Evolutionary conservation across 176 grass and related monocot species (phyloP).

Genomic region (Avena insularis): DNA sequence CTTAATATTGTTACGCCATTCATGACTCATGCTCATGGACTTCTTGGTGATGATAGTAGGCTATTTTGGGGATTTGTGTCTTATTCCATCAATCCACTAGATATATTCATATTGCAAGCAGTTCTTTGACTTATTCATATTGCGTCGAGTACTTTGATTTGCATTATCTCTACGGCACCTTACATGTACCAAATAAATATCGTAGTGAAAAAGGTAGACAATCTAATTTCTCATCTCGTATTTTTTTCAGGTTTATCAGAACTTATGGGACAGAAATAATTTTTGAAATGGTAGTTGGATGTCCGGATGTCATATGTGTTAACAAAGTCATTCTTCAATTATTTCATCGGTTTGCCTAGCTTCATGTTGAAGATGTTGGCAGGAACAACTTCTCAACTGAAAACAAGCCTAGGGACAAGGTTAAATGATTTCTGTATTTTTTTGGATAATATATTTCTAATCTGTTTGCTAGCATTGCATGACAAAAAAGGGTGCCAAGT

Average conservation of each 20-base stretch:
- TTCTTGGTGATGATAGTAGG: not conserved
- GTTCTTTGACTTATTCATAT: not conserved
- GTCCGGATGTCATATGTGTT: no score
- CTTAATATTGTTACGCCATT: not conserved
- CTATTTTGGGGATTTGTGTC: not conserved
- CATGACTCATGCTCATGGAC: not conserved
- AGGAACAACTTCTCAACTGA: no score
- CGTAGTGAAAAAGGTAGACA: not conserved
- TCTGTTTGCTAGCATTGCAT: no score
- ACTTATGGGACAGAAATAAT: slow-evolving; percentile 65
- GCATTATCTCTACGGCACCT: not conserved
- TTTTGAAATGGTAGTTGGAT: no score
- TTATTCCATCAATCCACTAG: not conserved
- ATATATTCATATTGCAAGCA: slow-evolving; percentile 14
- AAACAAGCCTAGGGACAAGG: no score
- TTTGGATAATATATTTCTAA: no score
- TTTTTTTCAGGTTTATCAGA: slow-evolving; percentile 75
- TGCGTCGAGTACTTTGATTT: not conserved
- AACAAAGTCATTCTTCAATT: no score
- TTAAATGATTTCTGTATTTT: no score
- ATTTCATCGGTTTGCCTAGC: no score
- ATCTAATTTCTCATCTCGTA: slow-evolving; percentile 28
- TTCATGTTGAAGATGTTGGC: no score
- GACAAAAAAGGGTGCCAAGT: no score
- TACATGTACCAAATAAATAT: not conserved